Base-by-base conservation (phyloP, 805 yeast species). In the Metschnikowia rubicola region DNA sequence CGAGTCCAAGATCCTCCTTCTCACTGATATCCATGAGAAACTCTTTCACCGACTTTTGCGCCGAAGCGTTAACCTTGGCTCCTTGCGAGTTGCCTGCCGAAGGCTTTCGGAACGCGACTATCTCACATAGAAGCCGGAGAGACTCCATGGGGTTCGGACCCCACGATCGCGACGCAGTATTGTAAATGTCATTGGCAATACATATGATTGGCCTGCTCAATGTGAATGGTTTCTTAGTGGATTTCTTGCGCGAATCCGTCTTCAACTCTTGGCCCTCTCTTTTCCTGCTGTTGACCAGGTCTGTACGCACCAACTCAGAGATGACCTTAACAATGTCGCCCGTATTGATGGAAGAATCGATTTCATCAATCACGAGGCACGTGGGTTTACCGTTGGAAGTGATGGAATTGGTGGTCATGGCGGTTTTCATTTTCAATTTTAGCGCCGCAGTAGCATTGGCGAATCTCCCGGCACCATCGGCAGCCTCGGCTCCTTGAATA, bases 201-300 rank as follows among this genome's bases (percentile, higher is more conserved):
- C 96, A 91, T 44, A 92, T 88, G 15, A 94, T 88, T 1, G 98
- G 98, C 54, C 98, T 75, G 56, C 75, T 71, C 37, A 94, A 63
- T 5, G 54, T 30, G 39, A 83, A 65, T 32, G 67, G 70, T 10
- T 70, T 64, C 40, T 61, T 66, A 43, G 64, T 68, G 43, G 69
- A 66, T 30, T 52, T 44, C 8, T 47, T 38, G 19, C 60, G 63
- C 32, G 43, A 39, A 30, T 50, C 53, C 19, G 31, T 39, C n/a
- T 35, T 41, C 15, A 15, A n/a, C 10, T 39, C 40, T 10, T 34
- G 41, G n/a, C 41, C 35, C 17, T 33, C 39, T 19, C 37, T 36
- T n/a, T 35, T 43, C 19, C 49, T 39, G 31, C 35, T 36, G 9
- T 43, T 36, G 11, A 30, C 41, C 15, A 41, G 44, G 60, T 90